A percentile compares a stretch with the other conserved stretches of the same genome.
Evolutionary conservation across 768 basidiomycete genomes (phyloP).

Genomic region (Gloeophyllum trabeum): DNA sequence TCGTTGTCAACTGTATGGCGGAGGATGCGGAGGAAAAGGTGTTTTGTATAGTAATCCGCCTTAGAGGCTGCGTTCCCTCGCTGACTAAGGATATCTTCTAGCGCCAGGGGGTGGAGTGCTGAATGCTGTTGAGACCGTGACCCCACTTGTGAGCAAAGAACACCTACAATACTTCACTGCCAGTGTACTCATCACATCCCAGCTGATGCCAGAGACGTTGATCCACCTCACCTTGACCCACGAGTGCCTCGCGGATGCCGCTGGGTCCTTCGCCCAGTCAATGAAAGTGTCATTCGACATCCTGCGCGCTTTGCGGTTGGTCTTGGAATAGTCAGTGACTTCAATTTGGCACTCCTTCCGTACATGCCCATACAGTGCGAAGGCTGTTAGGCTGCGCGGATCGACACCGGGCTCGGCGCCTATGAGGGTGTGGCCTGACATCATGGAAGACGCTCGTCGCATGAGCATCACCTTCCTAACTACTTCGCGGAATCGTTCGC

Average conservation of each 20-base stretch:
- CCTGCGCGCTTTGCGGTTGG: constrained; percentile 37
- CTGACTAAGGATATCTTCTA: constrained; percentile 55
- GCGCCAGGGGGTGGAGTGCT: constrained; percentile 62
- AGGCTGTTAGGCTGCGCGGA: constrained; percentile 47
- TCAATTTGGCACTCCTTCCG: constrained; percentile 54
- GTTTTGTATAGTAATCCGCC: constrained; percentile 57
- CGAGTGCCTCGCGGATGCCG: constrained; percentile 33
- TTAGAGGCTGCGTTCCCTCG: constrained; percentile 41
- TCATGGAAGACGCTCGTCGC: constrained; percentile 36
- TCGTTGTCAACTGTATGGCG: constrained; percentile 40
- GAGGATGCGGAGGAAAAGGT: constrained; percentile 61
- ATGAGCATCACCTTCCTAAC: constrained; percentile 56
- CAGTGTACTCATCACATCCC: constrained; percentile 64
- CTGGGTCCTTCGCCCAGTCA: constrained; percentile 33
- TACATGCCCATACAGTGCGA: constrained; percentile 44
- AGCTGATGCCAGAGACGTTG: constrained; percentile 54
- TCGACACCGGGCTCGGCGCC: constrained; percentile 69
- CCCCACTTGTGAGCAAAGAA: not conserved
- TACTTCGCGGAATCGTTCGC: constrained; percentile 42
- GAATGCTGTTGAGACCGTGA: constrained; percentile 27
- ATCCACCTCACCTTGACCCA: constrained; percentile 75
- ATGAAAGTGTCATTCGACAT: constrained; percentile 57
- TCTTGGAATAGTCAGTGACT: constrained; percentile 51
- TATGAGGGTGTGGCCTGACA: constrained; percentile 23
- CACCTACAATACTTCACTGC: constrained; percentile 50